Evolutionary conservation across 306 rosid species (phyloP).

Genomic region (Arachis hypogaea): DNA sequence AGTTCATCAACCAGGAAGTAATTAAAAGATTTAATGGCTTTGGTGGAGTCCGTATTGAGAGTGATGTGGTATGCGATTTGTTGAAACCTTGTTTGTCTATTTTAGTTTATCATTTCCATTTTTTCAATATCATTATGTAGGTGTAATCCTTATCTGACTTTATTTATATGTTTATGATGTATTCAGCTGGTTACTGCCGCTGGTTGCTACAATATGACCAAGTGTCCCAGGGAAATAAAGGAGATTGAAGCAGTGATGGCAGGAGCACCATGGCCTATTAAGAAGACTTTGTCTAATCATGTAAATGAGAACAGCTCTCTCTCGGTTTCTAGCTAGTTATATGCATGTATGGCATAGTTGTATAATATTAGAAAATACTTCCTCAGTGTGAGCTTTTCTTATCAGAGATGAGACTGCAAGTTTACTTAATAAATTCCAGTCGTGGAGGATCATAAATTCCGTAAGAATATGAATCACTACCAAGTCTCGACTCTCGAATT

Average conservation of each 20-base stretch:
- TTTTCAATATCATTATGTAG: not conserved
- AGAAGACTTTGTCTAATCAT: constrained; percentile 33
- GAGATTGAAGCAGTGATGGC: constrained; percentile 94
- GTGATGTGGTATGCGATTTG: constrained; percentile 70
- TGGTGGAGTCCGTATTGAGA: constrained; percentile 91
- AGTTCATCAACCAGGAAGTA: constrained; percentile 71
- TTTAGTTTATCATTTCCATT: not conserved
- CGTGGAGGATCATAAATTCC: not conserved
- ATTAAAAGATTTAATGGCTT: constrained; percentile 60
- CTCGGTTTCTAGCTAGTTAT: not conserved
- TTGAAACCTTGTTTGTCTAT: constrained; percentile 21
- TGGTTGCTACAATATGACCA: constrained; percentile 84
- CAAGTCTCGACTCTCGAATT: not conserved
- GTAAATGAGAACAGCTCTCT: constrained; percentile 37
- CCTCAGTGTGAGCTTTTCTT: too few relatives aligned
- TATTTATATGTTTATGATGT: constrained; percentile 3
- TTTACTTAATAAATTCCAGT: too few relatives aligned
- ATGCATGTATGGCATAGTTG: not conserved
- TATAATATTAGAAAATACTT: not conserved
- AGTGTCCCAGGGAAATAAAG: constrained; percentile 65
- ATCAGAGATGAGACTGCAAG: too few relatives aligned
- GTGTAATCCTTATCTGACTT: not conserved
- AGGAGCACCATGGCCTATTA: constrained; percentile 75
- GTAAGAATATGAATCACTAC: not conserved
- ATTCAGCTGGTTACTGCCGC: constrained; percentile 63